Percentiles rank a stretch among this genome's conserved stretches.
Evolutionary conservation across 2,329 filamentous ascomycete genomes (phyloP).

Genomic region (Myriosclerotinia scirpicola): DNA sequence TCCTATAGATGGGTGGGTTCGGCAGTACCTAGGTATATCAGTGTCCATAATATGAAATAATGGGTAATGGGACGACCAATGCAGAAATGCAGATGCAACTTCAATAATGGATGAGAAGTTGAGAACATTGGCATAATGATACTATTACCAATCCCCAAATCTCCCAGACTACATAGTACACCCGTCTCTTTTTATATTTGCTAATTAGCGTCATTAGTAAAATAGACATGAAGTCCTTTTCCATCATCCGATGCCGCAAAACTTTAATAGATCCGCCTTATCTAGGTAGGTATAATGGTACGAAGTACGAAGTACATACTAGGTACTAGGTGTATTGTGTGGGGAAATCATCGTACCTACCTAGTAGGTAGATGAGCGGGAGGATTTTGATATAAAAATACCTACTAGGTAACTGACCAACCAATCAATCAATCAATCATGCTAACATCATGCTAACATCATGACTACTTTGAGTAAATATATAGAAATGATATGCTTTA

Average conservation of each 20-base stretch:
- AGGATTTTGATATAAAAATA: constrained; percentile 14
- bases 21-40: too few species aligned
- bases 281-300: too few species aligned
- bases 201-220: not conserved
- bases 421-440: not conserved
- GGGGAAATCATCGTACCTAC: constrained; percentile 4
- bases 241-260: constrained; percentile 19
- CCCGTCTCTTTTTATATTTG: not conserved
- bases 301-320: too few species aligned
- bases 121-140: constrained; percentile 7
- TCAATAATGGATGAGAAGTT: not conserved
- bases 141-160: not conserved
- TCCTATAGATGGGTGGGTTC: too few species aligned
- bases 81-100: not conserved
- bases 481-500: not conserved
- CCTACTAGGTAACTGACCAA: too few species aligned
- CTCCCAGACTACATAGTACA: constrained; percentile 3
- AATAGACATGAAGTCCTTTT: constrained; percentile 9
- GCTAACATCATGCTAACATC: not conserved
- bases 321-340: not conserved
- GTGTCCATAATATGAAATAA: too few species aligned
- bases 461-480: not conserved
- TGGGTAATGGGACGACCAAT: not conserved
- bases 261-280: constrained; percentile 16
- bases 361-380: not conserved